These are phyloP conservation scores for Penicillium argentinense DNA, from an alignment of 495 filamentous ascomycete genomes.

Conservation along the genomic window DNA sequence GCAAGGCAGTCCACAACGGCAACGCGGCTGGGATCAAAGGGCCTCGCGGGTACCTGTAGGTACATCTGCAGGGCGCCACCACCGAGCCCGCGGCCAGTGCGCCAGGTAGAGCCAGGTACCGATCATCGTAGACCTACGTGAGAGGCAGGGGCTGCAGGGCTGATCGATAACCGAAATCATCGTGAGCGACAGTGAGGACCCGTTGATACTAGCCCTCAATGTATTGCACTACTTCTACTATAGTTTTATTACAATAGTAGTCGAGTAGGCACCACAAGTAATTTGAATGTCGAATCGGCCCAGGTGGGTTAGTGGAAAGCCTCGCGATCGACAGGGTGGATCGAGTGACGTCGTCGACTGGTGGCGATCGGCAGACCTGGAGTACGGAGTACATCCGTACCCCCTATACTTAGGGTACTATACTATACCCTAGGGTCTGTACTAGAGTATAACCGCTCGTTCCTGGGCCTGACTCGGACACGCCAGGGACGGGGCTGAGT, in stretches of 20 bases:
- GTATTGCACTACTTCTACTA: too few species aligned
- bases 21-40: neutral
- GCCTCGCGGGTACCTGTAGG: constrained; percentile 25
- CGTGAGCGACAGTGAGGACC: too few species aligned
- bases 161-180: constrained; percentile 25
- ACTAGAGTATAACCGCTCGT: too few species aligned
- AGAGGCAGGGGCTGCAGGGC: constrained; percentile 32
- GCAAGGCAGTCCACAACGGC: neutral
- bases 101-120: constrained; percentile 30
- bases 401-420: neutral
- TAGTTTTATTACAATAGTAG: too few species aligned
- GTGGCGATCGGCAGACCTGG: neutral
- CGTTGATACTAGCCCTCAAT: too few species aligned
- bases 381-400: too few species aligned
- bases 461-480: too few species aligned
- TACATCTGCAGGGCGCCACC: constrained; percentile 27
- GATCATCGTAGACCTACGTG: too few species aligned
- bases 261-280: too few species aligned
- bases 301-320: neutral
- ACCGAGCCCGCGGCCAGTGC: constrained; percentile 3
- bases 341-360: constrained; percentile 20
- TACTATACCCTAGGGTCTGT: too few species aligned
- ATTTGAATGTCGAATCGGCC: neutral
- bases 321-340: neutral
- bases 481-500: neutral